These are phyloP conservation scores for Betula pendula DNA, from an alignment of 306 rosid genomes.

Conservation along the genomic window DNA sequence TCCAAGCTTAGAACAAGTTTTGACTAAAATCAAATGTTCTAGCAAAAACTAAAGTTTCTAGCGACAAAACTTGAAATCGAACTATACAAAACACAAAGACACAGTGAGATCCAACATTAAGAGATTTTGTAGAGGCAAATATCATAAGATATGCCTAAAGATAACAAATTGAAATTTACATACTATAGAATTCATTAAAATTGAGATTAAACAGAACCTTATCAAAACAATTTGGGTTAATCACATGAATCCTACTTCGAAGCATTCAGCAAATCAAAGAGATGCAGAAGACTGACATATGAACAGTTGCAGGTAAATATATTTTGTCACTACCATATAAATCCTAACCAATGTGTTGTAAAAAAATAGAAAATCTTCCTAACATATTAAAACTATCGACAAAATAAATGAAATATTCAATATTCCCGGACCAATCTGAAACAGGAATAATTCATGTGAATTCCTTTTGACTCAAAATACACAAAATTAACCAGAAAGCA, in stretches of 20 bases:
- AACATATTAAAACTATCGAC: background rate
- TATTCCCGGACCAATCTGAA: background rate
- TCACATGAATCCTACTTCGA: background rate
- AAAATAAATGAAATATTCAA: background rate
- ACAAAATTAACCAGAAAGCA: background rate
- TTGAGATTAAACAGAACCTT: background rate
- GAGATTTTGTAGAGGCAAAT: too few species aligned
- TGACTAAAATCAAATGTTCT: conserved; percentile 23
- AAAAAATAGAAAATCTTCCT: background rate
- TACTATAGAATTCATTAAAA: too few species aligned
- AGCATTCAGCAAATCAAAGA: background rate
- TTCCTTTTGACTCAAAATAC: background rate
- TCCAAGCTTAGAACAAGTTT: conserved; percentile 20
- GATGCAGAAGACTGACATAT: background rate
- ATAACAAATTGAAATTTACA: background rate
- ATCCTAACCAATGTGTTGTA: background rate
- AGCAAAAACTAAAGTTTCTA: conserved; percentile 1
- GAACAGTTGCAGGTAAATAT: background rate
- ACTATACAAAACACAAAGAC: background rate
- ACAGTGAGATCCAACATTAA: background rate
- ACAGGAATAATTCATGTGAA: background rate
- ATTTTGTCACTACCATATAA: background rate
- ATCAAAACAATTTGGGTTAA: background rate
- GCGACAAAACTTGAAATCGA: background rate
- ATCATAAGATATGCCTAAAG: too few species aligned